Evolutionary conservation across 2,329 filamentous ascomycete genomes (phyloP).

Genomic region (Hypoxylon sp.): DNA sequence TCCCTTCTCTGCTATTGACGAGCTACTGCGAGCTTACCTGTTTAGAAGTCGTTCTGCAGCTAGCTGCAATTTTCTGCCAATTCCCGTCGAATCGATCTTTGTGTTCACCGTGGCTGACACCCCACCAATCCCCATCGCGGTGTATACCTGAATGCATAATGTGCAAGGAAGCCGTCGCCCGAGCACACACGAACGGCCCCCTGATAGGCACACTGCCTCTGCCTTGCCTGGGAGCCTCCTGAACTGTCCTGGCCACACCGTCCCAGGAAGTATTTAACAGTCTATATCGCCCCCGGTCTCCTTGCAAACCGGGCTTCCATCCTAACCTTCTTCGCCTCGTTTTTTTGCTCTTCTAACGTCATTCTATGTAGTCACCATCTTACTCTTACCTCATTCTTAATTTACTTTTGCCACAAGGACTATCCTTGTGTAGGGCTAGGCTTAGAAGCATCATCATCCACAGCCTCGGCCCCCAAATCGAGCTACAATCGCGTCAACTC

Average conservation of each 20-base stretch:
- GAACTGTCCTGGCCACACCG: constrained; percentile 23
- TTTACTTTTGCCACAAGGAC: constrained; percentile 23
- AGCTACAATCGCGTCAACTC: neutral
- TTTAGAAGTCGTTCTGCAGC: constrained; percentile 35
- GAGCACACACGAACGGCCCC: constrained; percentile 35
- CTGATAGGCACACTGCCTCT: constrained; percentile 36
- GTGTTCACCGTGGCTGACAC: constrained; percentile 39
- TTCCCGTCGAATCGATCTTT: constrained; percentile 42
- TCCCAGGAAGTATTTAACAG: constrained; percentile 36
- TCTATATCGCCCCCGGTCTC: constrained; percentile 26
- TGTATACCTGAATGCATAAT: constrained; percentile 39
- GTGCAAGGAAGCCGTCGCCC: constrained; percentile 39
- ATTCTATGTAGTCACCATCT: constrained; percentile 6
- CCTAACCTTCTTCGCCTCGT: constrained; percentile 29
- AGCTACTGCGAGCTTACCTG: constrained; percentile 23
- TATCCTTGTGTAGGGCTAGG: constrained; percentile 21
- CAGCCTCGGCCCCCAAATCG: constrained; percentile 7
- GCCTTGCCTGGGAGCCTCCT: constrained; percentile 38
- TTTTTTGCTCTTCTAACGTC: constrained; percentile 7
- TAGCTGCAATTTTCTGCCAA: constrained; percentile 28
- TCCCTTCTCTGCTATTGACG: constrained; percentile 2
- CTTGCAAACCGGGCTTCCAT: constrained; percentile 14
- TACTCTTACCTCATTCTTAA: constrained; percentile 13
- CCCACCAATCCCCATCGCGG: constrained; percentile 35
- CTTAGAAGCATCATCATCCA: constrained; percentile 15